phyloP scores from a whole-genome alignment of 75 land plant species.

The Ceratopteris richardii region DNA sequence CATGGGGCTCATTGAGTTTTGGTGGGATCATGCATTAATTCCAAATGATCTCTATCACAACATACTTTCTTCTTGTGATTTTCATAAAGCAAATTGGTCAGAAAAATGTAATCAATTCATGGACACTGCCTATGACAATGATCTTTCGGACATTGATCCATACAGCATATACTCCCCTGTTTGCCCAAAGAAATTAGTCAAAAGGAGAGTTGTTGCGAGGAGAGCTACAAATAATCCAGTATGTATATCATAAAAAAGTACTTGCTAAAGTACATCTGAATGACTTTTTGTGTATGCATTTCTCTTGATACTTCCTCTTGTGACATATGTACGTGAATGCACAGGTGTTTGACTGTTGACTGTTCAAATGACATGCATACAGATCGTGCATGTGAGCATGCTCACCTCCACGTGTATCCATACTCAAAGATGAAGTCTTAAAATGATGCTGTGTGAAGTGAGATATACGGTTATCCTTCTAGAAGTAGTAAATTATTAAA shows the following conservation, averaged over 20 bases:
- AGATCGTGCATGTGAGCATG: no score
- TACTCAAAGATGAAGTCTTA: no score
- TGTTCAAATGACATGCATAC: no score
- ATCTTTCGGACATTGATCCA: constrained; percentile 45
- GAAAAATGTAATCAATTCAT: constrained; percentile 18
- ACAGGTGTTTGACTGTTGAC: no score
- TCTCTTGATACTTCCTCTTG: constrained; percentile 6
- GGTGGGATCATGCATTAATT: constrained; percentile 65
- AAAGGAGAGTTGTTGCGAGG: neutral
- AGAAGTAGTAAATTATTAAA: no score
- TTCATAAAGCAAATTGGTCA: constrained; percentile 19
- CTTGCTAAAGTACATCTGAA: neutral
- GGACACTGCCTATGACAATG: constrained; percentile 13
- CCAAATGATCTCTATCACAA: constrained; percentile 34
- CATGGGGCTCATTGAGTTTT: constrained; percentile 43
- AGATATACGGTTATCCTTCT: no score
- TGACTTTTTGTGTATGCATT: constrained; percentile 3
- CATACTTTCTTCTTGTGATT: constrained; percentile 21
- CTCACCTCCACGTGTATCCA: no score
- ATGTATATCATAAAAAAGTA: neutral
- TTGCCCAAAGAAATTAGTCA: constrained; percentile 11
- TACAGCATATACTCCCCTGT: constrained; percentile 44
- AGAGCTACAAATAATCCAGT: constrained; percentile 7
- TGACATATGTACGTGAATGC: no score
- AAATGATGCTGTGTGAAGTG: no score